A percentile compares a stretch with the other conserved stretches of the same genome.
These are phyloP conservation scores for Boletus barrowsii DNA, from an alignment of 768 basidiomycete species.

Conservation along the genomic window DNA sequence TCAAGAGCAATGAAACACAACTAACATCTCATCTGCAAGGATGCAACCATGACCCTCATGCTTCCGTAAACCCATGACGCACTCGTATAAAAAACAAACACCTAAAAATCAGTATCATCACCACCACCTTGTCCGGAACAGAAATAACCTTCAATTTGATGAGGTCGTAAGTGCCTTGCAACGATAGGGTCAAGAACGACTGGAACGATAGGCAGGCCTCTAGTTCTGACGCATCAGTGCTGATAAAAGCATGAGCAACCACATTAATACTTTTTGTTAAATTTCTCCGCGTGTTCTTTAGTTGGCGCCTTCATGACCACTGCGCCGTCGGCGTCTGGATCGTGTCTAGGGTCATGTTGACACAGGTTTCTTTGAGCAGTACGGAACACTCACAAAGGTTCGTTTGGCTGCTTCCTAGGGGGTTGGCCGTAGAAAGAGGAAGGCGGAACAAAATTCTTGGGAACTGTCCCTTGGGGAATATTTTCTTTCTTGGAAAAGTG, in stretches of 20 bases:
- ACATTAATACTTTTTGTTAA: conserved; percentile 61
- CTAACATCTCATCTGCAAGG: conserved; percentile 92
- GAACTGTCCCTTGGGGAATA: conserved; percentile 7
- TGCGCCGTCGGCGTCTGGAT: conserved; percentile 73
- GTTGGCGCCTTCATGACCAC: conserved; percentile 83
- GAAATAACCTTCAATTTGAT: conserved; percentile 79
- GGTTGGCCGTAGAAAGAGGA: conserved; percentile 59
- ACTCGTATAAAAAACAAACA: conserved; percentile 90
- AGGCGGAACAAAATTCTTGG: conserved; percentile 46
- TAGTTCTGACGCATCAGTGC: conserved; percentile 27
- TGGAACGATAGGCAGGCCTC: conserved; percentile 61
- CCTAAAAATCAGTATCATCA: conserved; percentile 39
- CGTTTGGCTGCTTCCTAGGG: conserved; percentile 28
- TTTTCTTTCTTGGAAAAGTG: conserved; percentile 21
- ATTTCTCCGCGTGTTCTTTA: conserved; percentile 59
- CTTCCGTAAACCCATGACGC: conserved; percentile 89
- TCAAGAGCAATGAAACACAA: neutral
- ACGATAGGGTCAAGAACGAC: conserved; percentile 93
- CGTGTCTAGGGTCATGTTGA: conserved; percentile 48
- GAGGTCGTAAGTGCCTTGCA: conserved; percentile 70
- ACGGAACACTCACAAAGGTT: conserved; percentile 18
- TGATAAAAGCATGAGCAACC: conserved; percentile 2
- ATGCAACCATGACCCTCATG: conserved; percentile 94
- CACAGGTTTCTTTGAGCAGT: neutral
- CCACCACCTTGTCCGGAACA: neutral